These are phyloP conservation scores for Panaeolus papilionaceus DNA, from an alignment of 768 basidiomycete genomes.

Conservation along the genomic window DNA sequence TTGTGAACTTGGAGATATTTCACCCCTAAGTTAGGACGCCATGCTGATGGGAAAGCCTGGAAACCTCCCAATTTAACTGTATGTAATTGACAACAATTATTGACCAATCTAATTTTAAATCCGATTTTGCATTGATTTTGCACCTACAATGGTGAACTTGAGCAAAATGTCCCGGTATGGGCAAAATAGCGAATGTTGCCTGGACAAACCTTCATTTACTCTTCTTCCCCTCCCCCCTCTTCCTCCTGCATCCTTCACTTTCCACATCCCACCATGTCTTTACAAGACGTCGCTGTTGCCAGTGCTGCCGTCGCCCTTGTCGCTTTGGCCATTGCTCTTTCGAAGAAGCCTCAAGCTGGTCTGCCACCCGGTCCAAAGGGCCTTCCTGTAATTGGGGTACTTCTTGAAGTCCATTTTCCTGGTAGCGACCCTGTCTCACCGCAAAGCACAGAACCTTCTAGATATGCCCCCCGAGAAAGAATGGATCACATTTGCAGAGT, in stretches of 20 bases:
- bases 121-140: background rate
- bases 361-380: constrained; percentile 50
- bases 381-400: constrained; percentile 48
- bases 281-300: background rate
- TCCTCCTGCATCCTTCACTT: background rate
- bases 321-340: constrained; percentile 23
- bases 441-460: constrained; percentile 45
- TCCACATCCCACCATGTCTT: background rate
- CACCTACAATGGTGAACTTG: background rate
- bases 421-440: background rate
- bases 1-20: too few relatives aligned
- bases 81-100: background rate
- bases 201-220: background rate
- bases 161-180: background rate
- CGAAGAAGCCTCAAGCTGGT: constrained; percentile 29
- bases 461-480: constrained; percentile 50
- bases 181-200: background rate
- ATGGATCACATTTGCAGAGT: constrained; percentile 56
- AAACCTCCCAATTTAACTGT: background rate
- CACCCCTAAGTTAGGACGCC: background rate
- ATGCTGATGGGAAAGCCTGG: background rate
- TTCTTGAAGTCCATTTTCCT: constrained; percentile 16
- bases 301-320: constrained; percentile 3
- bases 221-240: background rate
- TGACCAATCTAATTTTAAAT: background rate